Evolutionary conservation across 352 stramenopile species (phyloP).

Genomic region (Globisporangium uncinulatum): DNA sequence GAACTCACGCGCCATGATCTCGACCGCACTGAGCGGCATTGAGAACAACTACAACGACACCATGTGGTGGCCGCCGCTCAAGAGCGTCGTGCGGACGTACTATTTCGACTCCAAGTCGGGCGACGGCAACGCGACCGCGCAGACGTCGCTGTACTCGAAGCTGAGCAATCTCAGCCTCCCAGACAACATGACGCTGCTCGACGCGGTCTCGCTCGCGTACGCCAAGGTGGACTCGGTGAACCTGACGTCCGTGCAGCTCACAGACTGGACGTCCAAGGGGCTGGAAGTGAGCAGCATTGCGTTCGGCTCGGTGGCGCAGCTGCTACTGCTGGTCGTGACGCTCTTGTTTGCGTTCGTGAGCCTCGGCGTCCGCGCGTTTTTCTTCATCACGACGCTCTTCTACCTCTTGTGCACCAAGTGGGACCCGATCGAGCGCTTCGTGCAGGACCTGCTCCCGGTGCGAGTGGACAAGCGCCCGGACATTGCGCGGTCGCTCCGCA

Average conservation of each 20-base stretch:
- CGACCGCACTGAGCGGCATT: constrained; percentile 65
- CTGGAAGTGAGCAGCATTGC: constrained; percentile 81
- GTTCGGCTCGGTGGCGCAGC: constrained; percentile 73
- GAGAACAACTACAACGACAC: constrained; percentile 87
- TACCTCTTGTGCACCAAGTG: constrained; percentile 84
- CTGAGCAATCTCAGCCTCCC: constrained; percentile 40
- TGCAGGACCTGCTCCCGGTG: constrained; percentile 73
- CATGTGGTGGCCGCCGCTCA: constrained; percentile 86
- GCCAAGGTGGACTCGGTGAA: constrained; percentile 85
- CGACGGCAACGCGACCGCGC: constrained; percentile 45
- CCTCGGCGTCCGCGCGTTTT: constrained; percentile 79
- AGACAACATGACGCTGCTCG: constrained; percentile 78
- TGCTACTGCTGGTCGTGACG: constrained; percentile 72
- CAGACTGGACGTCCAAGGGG: constrained; percentile 79
- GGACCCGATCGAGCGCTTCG: constrained; percentile 82
- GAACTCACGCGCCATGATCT: constrained; percentile 79
- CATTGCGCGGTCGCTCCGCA: constrained; percentile 63
- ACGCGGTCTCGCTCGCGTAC: constrained; percentile 72
- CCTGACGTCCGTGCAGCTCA: constrained; percentile 78
- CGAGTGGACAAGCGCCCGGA: constrained; percentile 65
- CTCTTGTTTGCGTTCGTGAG: constrained; percentile 83
- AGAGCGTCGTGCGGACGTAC: constrained; percentile 78
- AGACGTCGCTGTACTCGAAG: constrained; percentile 39
- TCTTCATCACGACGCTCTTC: constrained; percentile 86
- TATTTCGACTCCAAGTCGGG: constrained; percentile 64